Conservation (phyloP, 192 early-diverging fungal species). For the Coemansia sp. region DNA sequence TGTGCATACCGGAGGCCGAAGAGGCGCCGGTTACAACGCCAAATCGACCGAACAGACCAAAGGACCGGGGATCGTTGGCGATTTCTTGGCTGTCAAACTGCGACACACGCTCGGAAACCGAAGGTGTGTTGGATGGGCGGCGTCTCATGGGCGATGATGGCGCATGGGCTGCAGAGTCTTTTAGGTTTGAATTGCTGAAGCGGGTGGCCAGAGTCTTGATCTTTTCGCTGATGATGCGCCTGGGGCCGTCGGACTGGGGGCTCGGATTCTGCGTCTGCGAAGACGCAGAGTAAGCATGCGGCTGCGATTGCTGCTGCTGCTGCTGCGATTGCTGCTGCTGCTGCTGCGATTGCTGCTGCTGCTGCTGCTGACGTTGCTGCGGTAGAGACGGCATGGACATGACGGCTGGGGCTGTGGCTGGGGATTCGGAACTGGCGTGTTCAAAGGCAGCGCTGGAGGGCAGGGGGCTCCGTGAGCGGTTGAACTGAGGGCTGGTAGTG, state of each 20-base stretch:
- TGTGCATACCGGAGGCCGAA: conserved; percentile 16
- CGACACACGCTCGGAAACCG: conserved; percentile 48
- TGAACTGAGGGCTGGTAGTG: conserved; percentile 4
- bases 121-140: conserved; percentile 44
- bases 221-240: conserved; percentile 48
- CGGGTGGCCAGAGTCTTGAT: conserved; percentile 42
- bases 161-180: conserved; percentile 12
- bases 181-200: conserved; percentile 45
- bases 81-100: conserved; percentile 32
- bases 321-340: not conserved
- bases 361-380: not conserved
- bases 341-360: conserved; percentile 2
- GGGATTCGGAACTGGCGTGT: not conserved
- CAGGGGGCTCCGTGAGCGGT: conserved; percentile 4
- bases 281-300: too few relatives aligned
- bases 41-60: conserved; percentile 40
- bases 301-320: conserved; percentile 1
- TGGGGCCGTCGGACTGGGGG: conserved; percentile 13
- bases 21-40: not conserved
- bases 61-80: conserved; percentile 30
- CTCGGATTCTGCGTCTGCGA: conserved; percentile 1
- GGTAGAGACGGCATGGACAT: too few relatives aligned
- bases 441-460: not conserved
- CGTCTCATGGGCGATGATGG: conserved; percentile 17
- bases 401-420: not conserved